Base-by-base conservation (phyloP, 768 basidiomycete species). In the Lentinula sp. region DNA sequence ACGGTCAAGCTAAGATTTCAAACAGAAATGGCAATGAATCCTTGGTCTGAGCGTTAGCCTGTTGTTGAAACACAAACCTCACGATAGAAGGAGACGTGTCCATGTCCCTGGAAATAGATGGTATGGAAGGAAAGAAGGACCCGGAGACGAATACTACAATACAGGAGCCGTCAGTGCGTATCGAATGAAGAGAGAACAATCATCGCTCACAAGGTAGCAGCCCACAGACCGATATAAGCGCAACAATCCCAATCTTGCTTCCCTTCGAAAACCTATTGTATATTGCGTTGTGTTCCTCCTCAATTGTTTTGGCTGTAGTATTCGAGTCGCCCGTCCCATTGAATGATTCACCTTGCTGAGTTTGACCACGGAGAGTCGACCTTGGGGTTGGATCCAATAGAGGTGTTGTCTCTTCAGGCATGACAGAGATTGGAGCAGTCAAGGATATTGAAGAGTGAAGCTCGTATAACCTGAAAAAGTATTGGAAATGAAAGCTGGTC, bases 51-150 rank as follows among this genome's bases (percentile, higher is more conserved):
- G 11, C 50, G 7, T 13, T n/a, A 1, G 16, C 16, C 16, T 13
- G 21, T 16, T 5, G n/a, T 31, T 56, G 16, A 23, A 46, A 37
- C 37, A 28, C 70, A 15, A 58, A 84, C 84, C 84, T 88, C 55
- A 91, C 78, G 16, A 86, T 70, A 15, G 80, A 65, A 0, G 79
- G 79, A 0, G 88, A 81, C 0, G 87, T 76, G 28, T 80, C 52
- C 9, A 93, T 70, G 61, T 93, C 89, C 31, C 70, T 71, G 7
- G 90, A 84, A 49, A 94, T 84, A 54, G 87, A 80, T 0, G 89
- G 88, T 59, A 93, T 87, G 0, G 85, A 84, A 0, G 90, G 90
- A 2, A 90, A 78, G 69, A 93, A 91, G 0, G 83, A 83, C 0
- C 83, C 86, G 6, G 82, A 74, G 0, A 88, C 83, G 62, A 93